Evolutionary conservation across 768 basidiomycete genomes (phyloP).

Genomic region (Mrakia frigida): DNA sequence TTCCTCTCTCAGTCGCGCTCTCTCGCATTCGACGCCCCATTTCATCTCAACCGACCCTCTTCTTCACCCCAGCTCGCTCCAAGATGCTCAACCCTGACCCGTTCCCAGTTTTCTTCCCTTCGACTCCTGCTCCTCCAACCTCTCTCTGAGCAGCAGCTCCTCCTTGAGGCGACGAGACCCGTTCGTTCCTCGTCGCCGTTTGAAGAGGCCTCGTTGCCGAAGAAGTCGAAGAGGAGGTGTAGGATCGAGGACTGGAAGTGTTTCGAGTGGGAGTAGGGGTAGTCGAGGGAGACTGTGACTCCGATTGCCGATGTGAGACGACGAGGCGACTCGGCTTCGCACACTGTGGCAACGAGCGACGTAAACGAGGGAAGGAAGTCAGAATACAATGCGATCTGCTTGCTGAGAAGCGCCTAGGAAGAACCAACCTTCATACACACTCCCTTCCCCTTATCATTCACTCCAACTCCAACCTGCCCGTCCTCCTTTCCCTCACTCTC

Average conservation of each 20-base stretch:
- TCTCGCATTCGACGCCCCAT: too few species aligned
- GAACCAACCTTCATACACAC: constrained; percentile 3
- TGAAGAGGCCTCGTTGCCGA: not conserved
- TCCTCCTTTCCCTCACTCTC: not conserved
- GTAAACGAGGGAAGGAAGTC: too few species aligned
- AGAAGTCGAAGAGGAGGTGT: not conserved
- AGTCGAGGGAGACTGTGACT: not conserved
- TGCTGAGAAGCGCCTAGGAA: not conserved
- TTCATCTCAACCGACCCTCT: not conserved
- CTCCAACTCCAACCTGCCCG: not conserved
- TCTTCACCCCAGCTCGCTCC: not conserved
- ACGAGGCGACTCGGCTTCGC: not conserved
- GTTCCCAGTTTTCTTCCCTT: not conserved
- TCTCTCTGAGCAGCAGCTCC: not conserved
- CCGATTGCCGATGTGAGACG: not conserved
- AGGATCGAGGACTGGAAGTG: not conserved
- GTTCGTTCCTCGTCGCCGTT: not conserved
- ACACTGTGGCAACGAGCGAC: not conserved
- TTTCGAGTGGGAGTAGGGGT: not conserved
- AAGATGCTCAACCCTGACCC: not conserved
- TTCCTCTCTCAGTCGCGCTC: too few species aligned
- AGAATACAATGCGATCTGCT: not conserved
- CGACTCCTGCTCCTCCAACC: not conserved
- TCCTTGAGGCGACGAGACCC: not conserved
- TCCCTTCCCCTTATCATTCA: not conserved